Conservation (phyloP, 805 yeast genomes). For the Pichia rugopelliculosa region DNA sequence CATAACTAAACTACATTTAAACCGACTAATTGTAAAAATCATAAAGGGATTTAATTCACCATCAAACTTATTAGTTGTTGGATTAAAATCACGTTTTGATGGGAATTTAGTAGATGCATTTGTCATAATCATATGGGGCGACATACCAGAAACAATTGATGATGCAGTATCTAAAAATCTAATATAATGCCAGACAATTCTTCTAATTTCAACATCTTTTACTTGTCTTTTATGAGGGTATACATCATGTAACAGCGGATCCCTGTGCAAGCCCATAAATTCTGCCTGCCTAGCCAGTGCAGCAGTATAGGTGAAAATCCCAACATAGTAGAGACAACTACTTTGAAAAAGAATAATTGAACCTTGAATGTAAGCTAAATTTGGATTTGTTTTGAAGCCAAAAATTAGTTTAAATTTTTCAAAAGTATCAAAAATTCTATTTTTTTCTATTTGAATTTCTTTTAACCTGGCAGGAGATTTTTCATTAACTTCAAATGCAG, state of each 20-base stretch:
- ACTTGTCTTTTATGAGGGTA: slow-evolving; percentile 4
- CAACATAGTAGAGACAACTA: slow-evolving; percentile 11
- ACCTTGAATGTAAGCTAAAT: slow-evolving; percentile 10
- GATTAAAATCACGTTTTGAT: slow-evolving; percentile 11
- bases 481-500: slow-evolving; percentile 8
- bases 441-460: slow-evolving; percentile 1
- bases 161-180: slow-evolving; percentile 14
- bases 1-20: slow-evolving; percentile 14
- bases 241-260: slow-evolving; percentile 12
- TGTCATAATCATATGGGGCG: slow-evolving; percentile 16
- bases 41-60: slow-evolving; percentile 14
- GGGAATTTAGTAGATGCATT: slow-evolving; percentile 14
- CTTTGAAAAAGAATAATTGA: slow-evolving; percentile 10
- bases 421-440: slow-evolving; percentile 4
- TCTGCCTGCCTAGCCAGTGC: slow-evolving; percentile 12
- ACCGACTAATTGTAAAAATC: slow-evolving; percentile 9
- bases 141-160: slow-evolving; percentile 12
- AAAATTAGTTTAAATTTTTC: slow-evolving; percentile 10
- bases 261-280: slow-evolving; percentile 14
- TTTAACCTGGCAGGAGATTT: neutral
- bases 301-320: slow-evolving; percentile 12
- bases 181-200: slow-evolving; percentile 12
- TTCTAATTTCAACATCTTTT: slow-evolving; percentile 10
- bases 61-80: slow-evolving; percentile 8
- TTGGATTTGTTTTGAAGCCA: slow-evolving; percentile 7